A percentile compares a stretch with the other conserved stretches of the same genome.
Evolutionary conservation across 2,329 filamentous ascomycete species (phyloP).

Genomic region (Elsinoe fawcettii): DNA sequence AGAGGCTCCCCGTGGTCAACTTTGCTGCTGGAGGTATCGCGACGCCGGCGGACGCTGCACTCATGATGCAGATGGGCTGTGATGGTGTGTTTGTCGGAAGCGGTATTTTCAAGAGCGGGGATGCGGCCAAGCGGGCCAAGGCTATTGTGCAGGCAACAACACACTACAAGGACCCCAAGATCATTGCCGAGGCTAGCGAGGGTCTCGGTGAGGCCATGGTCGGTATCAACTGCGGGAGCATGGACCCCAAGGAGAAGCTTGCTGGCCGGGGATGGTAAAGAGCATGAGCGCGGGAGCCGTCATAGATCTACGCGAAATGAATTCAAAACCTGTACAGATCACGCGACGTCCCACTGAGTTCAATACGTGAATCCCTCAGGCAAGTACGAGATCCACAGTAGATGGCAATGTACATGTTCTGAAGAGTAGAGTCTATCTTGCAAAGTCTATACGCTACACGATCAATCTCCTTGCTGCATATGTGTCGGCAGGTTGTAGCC

Average conservation of each 20-base stretch:
- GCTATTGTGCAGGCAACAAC: slow-evolving; percentile 93
- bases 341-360: not conserved
- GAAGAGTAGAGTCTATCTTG: not conserved
- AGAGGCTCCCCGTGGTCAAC: slow-evolving; percentile 88
- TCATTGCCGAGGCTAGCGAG: slow-evolving; percentile 78
- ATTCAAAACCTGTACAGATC: not conserved
- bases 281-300: not conserved
- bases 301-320: slow-evolving; percentile 3
- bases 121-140: slow-evolving; percentile 80
- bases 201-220: slow-evolving; percentile 98
- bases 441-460: not conserved
- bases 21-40: slow-evolving; percentile 98
- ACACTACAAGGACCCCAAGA: slow-evolving; percentile 76
- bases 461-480: slow-evolving; percentile 39
- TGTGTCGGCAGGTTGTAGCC: slow-evolving; percentile 45
- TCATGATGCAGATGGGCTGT: slow-evolving; percentile 99
- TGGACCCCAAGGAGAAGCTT: slow-evolving; percentile 74
- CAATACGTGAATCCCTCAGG: too few species aligned
- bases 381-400: not conserved
- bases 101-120: slow-evolving; percentile 94
- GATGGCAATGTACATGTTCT: not conserved
- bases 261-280: slow-evolving; percentile 74
- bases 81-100: slow-evolving; percentile 96
- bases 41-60: slow-evolving; percentile 91
- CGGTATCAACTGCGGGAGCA: slow-evolving; percentile 75